Evolutionary conservation across 768 basidiomycete genomes (phyloP), one percentile per base, ranked within the genome.

Genomic region (Mycena metata): DNA sequence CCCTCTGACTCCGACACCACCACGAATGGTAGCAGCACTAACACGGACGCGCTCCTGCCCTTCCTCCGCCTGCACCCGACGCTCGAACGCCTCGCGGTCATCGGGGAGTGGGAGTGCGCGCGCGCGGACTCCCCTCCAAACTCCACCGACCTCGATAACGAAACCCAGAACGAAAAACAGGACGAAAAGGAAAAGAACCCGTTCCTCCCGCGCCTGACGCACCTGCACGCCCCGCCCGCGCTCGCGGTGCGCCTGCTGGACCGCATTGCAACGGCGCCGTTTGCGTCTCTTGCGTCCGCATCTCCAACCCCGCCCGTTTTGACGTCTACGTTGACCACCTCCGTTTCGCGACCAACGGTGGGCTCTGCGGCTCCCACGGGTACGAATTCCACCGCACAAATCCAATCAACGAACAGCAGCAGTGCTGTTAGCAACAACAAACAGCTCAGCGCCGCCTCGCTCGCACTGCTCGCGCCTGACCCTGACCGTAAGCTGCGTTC

Each of bases 141-240:
- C 3, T 42, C 33, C 30, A 2, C 16, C 43, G 41, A n/a, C 46
- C 17, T 19, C 30, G 42, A 49, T 3, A 36, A 23, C n/a, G 23
- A 21, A 15, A 19, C 24, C 2, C 46, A 21, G 12, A 13, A 47
- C 0, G 47, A n/a, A 1, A 24, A 19, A 5, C 24, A 15, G 7
- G n/a, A 66, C n/a, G 46, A 39, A 10, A 46, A 30, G 17, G 23
- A 33, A 10, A 16, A 19, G 3, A 11, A 10, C 0, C 50, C 66
- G 5, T 72, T 72, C 64, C 67, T 72, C 54, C 70, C 70, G 24
- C 49, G 64, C 30, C 57, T 72, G 3, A 69, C 70, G 26, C 70
- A 72, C 56, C 67, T 72, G 24, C 70, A 72, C 59, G 70, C 70
- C 10, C 64, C 67, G n/a, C 67, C 70, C 19, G 55, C 56, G 30